Conservation (phyloP, 2,329 filamentous ascomycete species). For the Verticillium dahliae region DNA sequence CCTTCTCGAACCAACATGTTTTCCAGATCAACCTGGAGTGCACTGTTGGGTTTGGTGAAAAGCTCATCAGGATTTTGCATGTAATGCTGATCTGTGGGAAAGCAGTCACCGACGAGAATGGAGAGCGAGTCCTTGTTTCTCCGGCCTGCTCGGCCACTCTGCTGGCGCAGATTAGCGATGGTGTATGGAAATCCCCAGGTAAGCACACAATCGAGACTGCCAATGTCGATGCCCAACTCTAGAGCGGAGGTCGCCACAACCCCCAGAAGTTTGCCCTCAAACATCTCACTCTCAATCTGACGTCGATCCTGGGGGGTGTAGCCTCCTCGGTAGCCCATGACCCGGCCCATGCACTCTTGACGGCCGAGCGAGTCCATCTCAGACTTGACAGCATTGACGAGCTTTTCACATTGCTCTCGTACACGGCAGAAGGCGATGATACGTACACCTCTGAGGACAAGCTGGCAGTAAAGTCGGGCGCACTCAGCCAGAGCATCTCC, state of each 20-base stretch:
- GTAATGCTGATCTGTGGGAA: conserved; percentile 89
- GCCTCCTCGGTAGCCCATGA: conserved; percentile 94
- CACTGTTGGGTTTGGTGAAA: conserved; percentile 83
- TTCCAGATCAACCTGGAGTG: conserved; percentile 83
- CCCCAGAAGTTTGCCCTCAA: conserved; percentile 85
- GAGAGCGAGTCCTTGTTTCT: conserved; percentile 91
- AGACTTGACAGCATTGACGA: conserved; percentile 72
- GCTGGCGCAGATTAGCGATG: conserved; percentile 88
- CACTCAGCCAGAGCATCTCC: conserved; percentile 78
- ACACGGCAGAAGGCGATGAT: conserved; percentile 92
- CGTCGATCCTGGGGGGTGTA: conserved; percentile 89
- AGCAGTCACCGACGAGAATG: conserved; percentile 81
- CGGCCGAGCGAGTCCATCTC: conserved; percentile 70
- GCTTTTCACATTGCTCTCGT: conserved; percentile 78
- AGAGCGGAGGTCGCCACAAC: conserved; percentile 91
- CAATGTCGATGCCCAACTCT: conserved; percentile 92
- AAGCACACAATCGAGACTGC: conserved; percentile 85
- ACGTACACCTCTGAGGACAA: conserved; percentile 80
- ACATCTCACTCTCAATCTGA: conserved; percentile 91
- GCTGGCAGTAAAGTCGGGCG: conserved; percentile 83
- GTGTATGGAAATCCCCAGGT: conserved; percentile 94
- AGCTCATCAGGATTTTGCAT: conserved; percentile 96
- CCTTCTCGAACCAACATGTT: conserved; percentile 90
- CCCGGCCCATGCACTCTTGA: conserved; percentile 66
- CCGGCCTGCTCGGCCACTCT: conserved; percentile 86